phyloP scores from a whole-genome alignment of 2,329 filamentous ascomycete species.

The Trichothecium sympodiale region DNA sequence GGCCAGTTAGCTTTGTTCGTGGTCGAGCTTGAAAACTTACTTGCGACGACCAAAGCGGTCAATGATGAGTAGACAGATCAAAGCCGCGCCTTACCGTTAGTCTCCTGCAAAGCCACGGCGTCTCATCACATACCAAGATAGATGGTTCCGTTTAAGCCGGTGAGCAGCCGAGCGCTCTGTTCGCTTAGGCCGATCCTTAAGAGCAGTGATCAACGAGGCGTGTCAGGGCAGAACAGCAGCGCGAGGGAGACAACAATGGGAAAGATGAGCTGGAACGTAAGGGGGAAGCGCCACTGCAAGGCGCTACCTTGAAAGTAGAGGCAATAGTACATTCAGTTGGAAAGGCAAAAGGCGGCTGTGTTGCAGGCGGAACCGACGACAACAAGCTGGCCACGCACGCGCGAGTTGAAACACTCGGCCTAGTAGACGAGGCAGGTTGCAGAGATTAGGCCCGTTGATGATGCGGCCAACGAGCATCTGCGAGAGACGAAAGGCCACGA shows the following conservation, averaged over 20 bases:
- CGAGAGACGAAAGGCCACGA: conserved; percentile 20
- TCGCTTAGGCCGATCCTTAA: conserved; percentile 42
- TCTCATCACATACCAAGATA: conserved; percentile 17
- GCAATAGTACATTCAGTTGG: conserved; percentile 35
- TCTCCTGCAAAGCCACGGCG: background rate
- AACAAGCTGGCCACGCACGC: conserved; percentile 31
- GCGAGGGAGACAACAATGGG: conserved; percentile 20
- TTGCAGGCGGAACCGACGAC: conserved; percentile 29
- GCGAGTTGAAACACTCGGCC: conserved; percentile 19
- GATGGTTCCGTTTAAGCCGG: conserved; percentile 36
- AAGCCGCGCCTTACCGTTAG: conserved; percentile 12
- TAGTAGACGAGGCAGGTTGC: conserved; percentile 23
- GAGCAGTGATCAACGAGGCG: conserved; percentile 40
- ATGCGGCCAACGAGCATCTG: conserved; percentile 30
- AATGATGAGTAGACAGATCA: conserved; percentile 25
- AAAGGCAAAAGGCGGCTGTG: conserved; percentile 30
- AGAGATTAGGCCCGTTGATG: conserved; percentile 23
- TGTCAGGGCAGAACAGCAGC: conserved; percentile 29
- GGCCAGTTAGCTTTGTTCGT: background rate
- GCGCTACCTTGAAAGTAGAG: conserved; percentile 22
- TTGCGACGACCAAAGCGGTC: conserved; percentile 28
- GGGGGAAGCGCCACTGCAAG: conserved; percentile 24
- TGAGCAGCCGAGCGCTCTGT: conserved; percentile 39
- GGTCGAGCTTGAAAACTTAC: conserved; percentile 10
- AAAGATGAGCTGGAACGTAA: conserved; percentile 25